Percentiles rank a stretch among this genome's conserved stretches.
Conservation (phyloP, 139 green algal genomes). For the Desmodesmus armatus region DNA sequence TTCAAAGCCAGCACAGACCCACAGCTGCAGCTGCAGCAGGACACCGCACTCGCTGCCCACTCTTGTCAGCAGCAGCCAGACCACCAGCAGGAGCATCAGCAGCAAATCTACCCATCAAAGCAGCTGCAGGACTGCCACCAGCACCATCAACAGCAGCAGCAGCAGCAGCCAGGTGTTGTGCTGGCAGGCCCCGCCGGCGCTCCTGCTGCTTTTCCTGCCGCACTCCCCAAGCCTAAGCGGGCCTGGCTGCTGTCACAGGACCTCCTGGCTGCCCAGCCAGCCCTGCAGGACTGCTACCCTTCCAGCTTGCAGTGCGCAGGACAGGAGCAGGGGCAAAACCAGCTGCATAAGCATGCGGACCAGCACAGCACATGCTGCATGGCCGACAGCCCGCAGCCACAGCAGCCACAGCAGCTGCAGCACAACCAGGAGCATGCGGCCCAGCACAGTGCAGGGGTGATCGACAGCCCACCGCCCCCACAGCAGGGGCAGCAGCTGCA, state of each 20-base stretch:
- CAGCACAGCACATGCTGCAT: background rate
- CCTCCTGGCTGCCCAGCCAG: slow-evolving; percentile 34
- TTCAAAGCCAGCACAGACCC: background rate
- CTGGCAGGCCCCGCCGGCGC: too few relatives aligned
- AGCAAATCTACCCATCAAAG: background rate
- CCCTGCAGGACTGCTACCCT: slow-evolving; percentile 17
- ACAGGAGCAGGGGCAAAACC: too few relatives aligned
- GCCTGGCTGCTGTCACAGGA: slow-evolving; percentile 61
- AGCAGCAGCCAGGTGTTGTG: too few relatives aligned
- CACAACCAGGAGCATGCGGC: background rate
- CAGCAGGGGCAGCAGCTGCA: background rate
- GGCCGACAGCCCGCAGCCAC: background rate
- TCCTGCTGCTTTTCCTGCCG: too few relatives aligned
- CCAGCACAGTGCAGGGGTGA: background rate
- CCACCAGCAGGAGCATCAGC: slow-evolving; percentile 18
- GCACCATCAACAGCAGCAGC: too few relatives aligned
- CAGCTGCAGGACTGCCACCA: background rate
- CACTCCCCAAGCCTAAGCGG: slow-evolving; percentile 29
- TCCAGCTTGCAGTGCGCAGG: too few relatives aligned
- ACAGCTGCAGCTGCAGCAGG: background rate
- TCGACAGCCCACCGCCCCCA: background rate
- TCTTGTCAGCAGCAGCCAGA: background rate
- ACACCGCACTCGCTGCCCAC: background rate
- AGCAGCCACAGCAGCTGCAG: background rate
- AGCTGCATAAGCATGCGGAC: background rate